Evolutionary conservation across 2,329 filamentous ascomycete species (phyloP).

Genomic region (Phialemoniopsis sp.): DNA sequence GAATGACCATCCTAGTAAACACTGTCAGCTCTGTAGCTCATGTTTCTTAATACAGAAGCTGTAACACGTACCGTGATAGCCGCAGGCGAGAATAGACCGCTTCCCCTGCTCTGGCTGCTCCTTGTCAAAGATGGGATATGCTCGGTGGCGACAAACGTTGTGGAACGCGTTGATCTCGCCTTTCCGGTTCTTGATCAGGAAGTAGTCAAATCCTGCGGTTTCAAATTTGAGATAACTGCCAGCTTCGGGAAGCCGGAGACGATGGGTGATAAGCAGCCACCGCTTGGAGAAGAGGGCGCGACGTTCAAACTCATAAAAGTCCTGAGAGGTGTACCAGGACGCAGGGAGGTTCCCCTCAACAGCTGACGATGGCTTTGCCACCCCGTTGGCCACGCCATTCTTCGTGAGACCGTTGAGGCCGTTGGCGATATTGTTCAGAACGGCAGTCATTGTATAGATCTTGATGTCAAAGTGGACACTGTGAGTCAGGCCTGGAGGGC

Average conservation of each 20-base stretch:
- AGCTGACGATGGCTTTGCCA: no score
- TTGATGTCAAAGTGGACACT: no score
- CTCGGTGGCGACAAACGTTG: slow-evolving; percentile 39
- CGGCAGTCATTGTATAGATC: no score
- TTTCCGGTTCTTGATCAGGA: slow-evolving; percentile 27
- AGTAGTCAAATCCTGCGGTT: slow-evolving; percentile 30
- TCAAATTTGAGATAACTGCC: slow-evolving; percentile 29
- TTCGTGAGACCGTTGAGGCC: no score
- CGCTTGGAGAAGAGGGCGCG: slow-evolving; percentile 35
- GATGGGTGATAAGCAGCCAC: slow-evolving; percentile 31
- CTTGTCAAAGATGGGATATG: slow-evolving; percentile 33
- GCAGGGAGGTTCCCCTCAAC: no score
- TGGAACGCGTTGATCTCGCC: slow-evolving; percentile 33
- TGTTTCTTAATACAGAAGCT: no score
- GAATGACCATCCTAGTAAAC: slow-evolving; percentile 43
- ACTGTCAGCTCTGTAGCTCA: no score
- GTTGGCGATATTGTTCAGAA: no score
- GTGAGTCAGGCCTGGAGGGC: no score
- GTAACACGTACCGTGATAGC: slow-evolving; percentile 42
- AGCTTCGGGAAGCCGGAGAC: slow-evolving; percentile 22
- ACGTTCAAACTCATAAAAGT: slow-evolving; percentile 38
- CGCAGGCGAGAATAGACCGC: slow-evolving; percentile 31
- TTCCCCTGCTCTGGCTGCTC: slow-evolving; percentile 28
- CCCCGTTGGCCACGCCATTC: no score
- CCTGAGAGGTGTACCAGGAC: slow-evolving; percentile 35